Evolutionary conservation across 2,329 filamentous ascomycete genomes (phyloP), one percentile per base, ranked within the genome.

Genomic region (Epichloe bromicola): DNA sequence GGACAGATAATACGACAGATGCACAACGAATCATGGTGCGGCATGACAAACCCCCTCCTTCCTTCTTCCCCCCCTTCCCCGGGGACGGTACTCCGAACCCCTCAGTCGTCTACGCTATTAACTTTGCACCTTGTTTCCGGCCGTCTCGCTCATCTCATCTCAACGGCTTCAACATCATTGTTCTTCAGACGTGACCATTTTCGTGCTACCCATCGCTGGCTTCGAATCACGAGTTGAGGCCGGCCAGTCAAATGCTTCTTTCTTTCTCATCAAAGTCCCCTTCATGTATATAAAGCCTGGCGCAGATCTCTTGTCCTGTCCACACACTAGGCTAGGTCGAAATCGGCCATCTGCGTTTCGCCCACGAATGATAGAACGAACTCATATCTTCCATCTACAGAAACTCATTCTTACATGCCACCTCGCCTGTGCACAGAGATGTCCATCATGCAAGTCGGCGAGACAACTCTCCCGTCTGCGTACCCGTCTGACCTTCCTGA

Each of bases 401-500:
- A 33, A 17, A 41, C 26, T 17, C 23, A 19, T 14, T 26, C 7
- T 23, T 45, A 23, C 34, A 30, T 23, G 17, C 20, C 48, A 20
- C 12, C 42, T 30, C 30, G 11, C 11, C 20, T 33, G 14, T 8
- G 23, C 8, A 34, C 23, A n/a, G 10, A 30, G 1, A 15, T 34
- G 19, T 33, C 20, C 43, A 37, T 36, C 12, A 47, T 51, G 44
- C 30, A 46, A 36, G 37, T 34, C 30, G 14, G 11, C 19, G 33
- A 47, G 37, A 38, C 40, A 33, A 23, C 10, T 12, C 23, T 49
- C 10, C 23, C 20, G 8, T 44, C 50, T 33, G 17, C 15, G 23
- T 26, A 20, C 7, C 34, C 52, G 37, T 12, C 37, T 17, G 50
- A 33, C 14, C 42, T 39, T 5, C 78, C 78, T 1, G 79, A 83